These are phyloP conservation scores for Zopfia rhizophila DNA, from an alignment of 2,329 filamentous ascomycete species.

Conservation along the genomic window DNA sequence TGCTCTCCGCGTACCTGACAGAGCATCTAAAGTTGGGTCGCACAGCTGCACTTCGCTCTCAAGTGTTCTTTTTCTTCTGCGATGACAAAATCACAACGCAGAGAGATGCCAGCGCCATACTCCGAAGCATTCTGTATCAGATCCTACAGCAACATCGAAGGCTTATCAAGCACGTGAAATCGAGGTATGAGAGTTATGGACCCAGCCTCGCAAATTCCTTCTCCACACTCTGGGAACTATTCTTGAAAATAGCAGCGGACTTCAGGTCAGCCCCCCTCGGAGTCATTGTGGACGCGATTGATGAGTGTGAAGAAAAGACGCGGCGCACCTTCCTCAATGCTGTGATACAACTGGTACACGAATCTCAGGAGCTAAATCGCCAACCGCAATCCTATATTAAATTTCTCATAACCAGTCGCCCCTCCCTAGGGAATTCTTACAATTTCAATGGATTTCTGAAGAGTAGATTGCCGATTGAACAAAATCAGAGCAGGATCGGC, in stretches of 20 bases:
- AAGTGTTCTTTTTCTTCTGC: slow-evolving; percentile 48
- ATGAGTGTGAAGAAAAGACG: slow-evolving; percentile 49
- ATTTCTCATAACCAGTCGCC: slow-evolving; percentile 48
- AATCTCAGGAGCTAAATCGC: slow-evolving; percentile 7
- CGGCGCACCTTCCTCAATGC: slow-evolving; percentile 26
- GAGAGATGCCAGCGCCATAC: slow-evolving; percentile 48
- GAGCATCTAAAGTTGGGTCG: slow-evolving; percentile 36
- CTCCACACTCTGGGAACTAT: slow-evolving; percentile 49
- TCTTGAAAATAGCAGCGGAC: slow-evolving; percentile 44
- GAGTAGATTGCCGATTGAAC: slow-evolving; percentile 35
- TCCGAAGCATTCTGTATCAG: slow-evolving; percentile 51
- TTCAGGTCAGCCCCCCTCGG: slow-evolving; percentile 37
- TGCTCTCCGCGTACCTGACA: slow-evolving; percentile 47
- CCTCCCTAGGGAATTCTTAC: slow-evolving; percentile 28
- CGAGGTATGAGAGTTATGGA: slow-evolving; percentile 43
- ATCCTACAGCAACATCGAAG: slow-evolving; percentile 43
- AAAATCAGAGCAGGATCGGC: slow-evolving; percentile 27
- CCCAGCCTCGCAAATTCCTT: slow-evolving; percentile 47
- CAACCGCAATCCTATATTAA: slow-evolving; percentile 37
- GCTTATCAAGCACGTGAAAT: slow-evolving; percentile 46
- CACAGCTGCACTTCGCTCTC: slow-evolving; percentile 10
- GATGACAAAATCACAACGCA: slow-evolving; percentile 49
- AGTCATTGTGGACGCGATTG: slow-evolving; percentile 53
- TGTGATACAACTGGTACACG: slow-evolving; percentile 23
- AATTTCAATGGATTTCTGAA: slow-evolving; percentile 14